Conservation (phyloP, 2,329 filamentous ascomycete genomes). For the Sclerotinia glacialis region DNA sequence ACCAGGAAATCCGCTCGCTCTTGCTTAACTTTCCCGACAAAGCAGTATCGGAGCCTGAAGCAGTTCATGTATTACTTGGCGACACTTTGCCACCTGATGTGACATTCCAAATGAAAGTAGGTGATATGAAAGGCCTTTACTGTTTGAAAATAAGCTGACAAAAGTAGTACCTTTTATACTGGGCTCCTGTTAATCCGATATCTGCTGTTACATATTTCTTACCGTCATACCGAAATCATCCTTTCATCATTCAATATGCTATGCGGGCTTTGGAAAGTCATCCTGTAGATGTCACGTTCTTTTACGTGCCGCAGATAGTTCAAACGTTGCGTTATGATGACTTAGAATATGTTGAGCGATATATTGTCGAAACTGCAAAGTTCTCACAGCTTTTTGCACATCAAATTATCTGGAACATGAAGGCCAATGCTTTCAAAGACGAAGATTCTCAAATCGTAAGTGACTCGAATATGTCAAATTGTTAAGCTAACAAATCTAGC, state of each 20-base stretch:
- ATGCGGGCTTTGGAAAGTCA: conserved; percentile 94
- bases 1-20: conserved; percentile 73
- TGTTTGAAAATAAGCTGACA: conserved; percentile 34
- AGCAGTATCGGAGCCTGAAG: conserved; percentile 76
- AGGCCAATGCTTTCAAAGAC: conserved; percentile 97
- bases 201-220: conserved; percentile 92
- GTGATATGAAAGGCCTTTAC: neutral
- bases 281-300: conserved; percentile 95
- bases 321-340: conserved; percentile 91
- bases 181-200: conserved; percentile 88
- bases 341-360: conserved; percentile 91
- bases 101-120: conserved; percentile 77
- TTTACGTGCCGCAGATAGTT: conserved; percentile 97
- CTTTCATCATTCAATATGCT: conserved; percentile 92
- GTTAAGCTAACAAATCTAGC: conserved; percentile 46
- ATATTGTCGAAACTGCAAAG: conserved; percentile 94
- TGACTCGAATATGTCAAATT: conserved; percentile 22
- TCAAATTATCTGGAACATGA: conserved; percentile 99
- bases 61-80: conserved; percentile 78
- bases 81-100: conserved; percentile 74
- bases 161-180: conserved; percentile 79
- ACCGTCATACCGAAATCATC: conserved; percentile 85
- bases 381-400: conserved; percentile 98
- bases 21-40: conserved; percentile 81
- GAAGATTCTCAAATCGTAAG: conserved; percentile 82